Conservation (phyloP, 192 early-diverging fungal genomes). For the Chytriomyces confervae region DNA sequence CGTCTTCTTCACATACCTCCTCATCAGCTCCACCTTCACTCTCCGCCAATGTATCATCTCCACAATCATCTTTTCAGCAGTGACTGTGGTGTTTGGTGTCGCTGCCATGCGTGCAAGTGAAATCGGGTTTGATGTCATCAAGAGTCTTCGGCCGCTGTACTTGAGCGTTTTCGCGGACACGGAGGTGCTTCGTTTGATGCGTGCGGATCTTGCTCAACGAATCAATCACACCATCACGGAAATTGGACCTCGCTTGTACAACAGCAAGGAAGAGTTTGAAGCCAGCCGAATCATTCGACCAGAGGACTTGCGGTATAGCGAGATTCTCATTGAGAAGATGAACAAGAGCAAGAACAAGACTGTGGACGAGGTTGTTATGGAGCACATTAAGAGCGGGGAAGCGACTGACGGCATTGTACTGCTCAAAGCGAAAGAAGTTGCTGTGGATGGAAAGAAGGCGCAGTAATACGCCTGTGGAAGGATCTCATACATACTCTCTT, state of each 20-base stretch:
- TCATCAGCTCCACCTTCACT: conserved; percentile 47
- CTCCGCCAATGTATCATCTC: conserved; percentile 40
- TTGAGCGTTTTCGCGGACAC: conserved; percentile 65
- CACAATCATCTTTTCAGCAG: conserved; percentile 47
- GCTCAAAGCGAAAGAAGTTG: too few relatives aligned
- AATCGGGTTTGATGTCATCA: conserved; percentile 54
- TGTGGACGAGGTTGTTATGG: neutral
- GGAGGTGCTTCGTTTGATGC: conserved; percentile 70
- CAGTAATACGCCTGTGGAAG: too few relatives aligned
- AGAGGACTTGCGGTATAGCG: conserved; percentile 30
- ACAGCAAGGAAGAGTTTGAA: conserved; percentile 47
- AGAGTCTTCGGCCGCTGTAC: conserved; percentile 84
- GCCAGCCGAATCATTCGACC: conserved; percentile 36
- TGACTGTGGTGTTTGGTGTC: conserved; percentile 61
- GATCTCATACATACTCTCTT: too few relatives aligned
- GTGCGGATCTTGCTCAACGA: conserved; percentile 75
- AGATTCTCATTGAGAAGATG: conserved; percentile 31
- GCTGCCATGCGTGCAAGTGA: conserved; percentile 47
- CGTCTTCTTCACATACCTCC: conserved; percentile 63
- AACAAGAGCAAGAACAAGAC: conserved; percentile 14
- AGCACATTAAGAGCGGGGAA: too few relatives aligned
- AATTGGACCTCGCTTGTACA: conserved; percentile 66
- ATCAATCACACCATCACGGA: conserved; percentile 85
- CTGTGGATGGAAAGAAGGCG: too few relatives aligned
- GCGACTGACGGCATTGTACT: too few relatives aligned